Conservation (phyloP, 345 rosid species). For the Trapa incisa region DNA sequence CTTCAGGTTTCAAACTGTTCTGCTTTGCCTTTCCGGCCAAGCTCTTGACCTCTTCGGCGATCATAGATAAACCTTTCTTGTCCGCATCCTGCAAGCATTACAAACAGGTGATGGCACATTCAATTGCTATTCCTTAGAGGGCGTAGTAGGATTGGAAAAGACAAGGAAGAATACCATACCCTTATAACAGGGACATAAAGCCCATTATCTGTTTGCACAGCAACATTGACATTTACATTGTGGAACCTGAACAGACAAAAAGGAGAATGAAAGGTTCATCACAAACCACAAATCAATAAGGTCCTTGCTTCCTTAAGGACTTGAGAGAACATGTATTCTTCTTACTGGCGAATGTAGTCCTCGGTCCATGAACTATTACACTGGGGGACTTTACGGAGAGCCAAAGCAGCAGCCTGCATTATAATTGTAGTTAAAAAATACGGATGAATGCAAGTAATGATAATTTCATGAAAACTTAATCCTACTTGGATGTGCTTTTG, state of each 20-base stretch:
- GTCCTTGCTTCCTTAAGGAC: not conserved
- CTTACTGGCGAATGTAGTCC: constrained; percentile 88
- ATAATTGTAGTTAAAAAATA: constrained; percentile 6
- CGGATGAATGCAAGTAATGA: not conserved
- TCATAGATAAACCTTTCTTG: constrained; percentile 86
- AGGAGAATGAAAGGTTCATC: constrained; percentile 5
- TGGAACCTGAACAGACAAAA: constrained; percentile 37
- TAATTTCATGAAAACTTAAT: not conserved
- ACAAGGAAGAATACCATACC: constrained; percentile 28
- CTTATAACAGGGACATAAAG: constrained; percentile 88
- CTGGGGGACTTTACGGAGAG: constrained; percentile 83
- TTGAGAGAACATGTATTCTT: not conserved
- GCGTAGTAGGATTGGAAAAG: not conserved
- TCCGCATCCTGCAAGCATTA: constrained; percentile 60
- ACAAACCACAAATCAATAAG: not conserved
- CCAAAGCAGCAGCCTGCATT: constrained; percentile 89
- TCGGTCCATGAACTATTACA: constrained; percentile 98
- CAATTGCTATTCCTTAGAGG: not conserved
- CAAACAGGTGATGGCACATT: not conserved
- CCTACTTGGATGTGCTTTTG: not conserved
- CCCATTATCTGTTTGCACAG: constrained; percentile 95
- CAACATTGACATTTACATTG: constrained; percentile 79
- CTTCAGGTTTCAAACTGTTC: constrained; percentile 84
- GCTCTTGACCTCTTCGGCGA: constrained; percentile 61
- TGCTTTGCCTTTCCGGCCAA: constrained; percentile 90